Percentiles rank a stretch among this genome's conserved stretches.
phyloP scores from a whole-genome alignment of 2,329 filamentous ascomycete species.

The Colletotrichum sp. region DNA sequence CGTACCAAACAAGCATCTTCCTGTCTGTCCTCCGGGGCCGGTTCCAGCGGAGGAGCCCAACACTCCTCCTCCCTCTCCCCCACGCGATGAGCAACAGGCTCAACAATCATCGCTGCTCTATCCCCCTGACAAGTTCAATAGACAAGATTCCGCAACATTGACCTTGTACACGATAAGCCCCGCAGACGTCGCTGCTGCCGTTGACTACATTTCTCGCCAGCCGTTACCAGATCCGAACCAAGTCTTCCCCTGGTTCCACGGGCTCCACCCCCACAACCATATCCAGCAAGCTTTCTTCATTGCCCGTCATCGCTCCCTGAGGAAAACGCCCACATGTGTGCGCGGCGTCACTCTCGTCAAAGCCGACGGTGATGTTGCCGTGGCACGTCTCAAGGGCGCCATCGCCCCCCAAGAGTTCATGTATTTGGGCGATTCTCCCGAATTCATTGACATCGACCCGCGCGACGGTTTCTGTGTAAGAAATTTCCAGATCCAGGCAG shows the following conservation, averaged over 20 bases:
- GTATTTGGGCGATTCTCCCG: constrained; percentile 48
- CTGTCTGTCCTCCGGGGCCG: constrained; percentile 85
- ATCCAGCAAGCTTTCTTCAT: constrained; percentile 91
- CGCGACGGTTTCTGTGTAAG: constrained; percentile 91
- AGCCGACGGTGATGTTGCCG: constrained; percentile 78
- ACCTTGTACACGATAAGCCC: constrained; percentile 77
- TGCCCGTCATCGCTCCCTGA: constrained; percentile 72
- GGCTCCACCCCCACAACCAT: constrained; percentile 86
- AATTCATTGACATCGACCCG: constrained; percentile 86
- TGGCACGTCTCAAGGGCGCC: constrained; percentile 83
- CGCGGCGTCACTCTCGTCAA: constrained; percentile 88
- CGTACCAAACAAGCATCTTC: constrained; percentile 88
- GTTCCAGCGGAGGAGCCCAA: constrained; percentile 58
- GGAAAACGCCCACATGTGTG: constrained; percentile 76
- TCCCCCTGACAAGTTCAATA: constrained; percentile 70
- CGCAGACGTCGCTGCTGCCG: constrained; percentile 69
- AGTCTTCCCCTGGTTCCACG: constrained; percentile 97
- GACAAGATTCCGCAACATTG: constrained; percentile 56
- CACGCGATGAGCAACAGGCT: constrained; percentile 55
- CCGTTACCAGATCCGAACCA: constrained; percentile 83
- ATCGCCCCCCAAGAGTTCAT: constrained; percentile 84
- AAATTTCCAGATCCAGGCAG: constrained; percentile 95
- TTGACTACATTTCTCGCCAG: constrained; percentile 79
- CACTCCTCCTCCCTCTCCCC: constrained; percentile 66
- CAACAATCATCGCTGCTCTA: constrained; percentile 74